Evolutionary conservation across 225 moss, liverwort and hornwort genomes (phyloP), one percentile per base, ranked within the genome.

Genomic region (Climacium dendroides): DNA sequence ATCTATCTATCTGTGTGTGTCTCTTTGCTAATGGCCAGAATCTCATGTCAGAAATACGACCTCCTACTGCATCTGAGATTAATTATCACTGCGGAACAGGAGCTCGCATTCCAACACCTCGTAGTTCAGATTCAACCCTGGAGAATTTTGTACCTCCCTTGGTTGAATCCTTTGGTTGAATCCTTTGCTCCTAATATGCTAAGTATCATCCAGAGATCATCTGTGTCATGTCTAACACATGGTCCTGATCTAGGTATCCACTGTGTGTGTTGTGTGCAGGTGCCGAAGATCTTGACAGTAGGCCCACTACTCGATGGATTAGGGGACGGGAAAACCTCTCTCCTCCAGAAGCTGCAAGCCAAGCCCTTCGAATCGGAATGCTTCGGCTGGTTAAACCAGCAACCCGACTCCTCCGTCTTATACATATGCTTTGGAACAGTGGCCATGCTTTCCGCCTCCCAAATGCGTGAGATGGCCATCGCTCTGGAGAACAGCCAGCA

Each of bases 351-450:
- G 79, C 87, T 92, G 52, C 89, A 48, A 48, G 88, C 85, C 15
- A 39, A n/a, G 16, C 41, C 84, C 10, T 18, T 54, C 11, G 53
- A n/a, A 23, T 78, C 60, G 2, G 54, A 60, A 3, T 90, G 82
- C 70, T 86, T 89, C 55, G 39, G 80, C 87, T 94, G 94, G 94
- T 78, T 94, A 23, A 47, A 82, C 41, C 76, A 79, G 50, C 94
- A 94, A 60, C 91, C 94, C 16, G 90, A 90, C 37, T 58, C 86
- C 6, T 94, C 92, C 3, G 91, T 94, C 28, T 70, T 94, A 3
- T 94, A 91, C 83, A 74, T 94, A 11, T 90, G 90, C 92, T 94
- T 94, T 70, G 92, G 94, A 19, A 54, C 87, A 6, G 84, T 94
- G 14, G 79, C 91, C 39, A 61, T 71, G 71, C 1, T 85, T 80